Evolutionary conservation across 2,329 filamentous ascomycete species (phyloP), one percentile per base, ranked within the genome.

Genomic region (Didymellaceae sp.): DNA sequence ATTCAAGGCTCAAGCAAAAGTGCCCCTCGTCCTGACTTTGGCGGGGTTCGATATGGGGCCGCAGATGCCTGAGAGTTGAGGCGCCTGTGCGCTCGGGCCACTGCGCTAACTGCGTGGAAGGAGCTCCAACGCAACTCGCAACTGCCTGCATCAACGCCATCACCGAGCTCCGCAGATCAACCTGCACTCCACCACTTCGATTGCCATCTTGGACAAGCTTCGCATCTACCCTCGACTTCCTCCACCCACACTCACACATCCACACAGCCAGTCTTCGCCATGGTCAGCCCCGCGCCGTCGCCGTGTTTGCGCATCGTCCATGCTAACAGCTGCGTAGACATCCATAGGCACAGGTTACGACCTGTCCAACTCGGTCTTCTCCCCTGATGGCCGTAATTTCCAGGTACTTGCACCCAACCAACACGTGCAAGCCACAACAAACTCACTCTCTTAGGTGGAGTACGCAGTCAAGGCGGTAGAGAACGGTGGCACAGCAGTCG

Each of bases 291-390:
- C 54, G 31, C 51, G 18, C 33, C 34, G 33, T 38, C 38, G 28
- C 31, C 48, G 16, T 39, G 48, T 56, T 53, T 55, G 53, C 24
- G 28, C 25, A 46, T 31, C 31, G 26, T 16, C 25, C 34, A 22
- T 44, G 22, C 65, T 68, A 47, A 70, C 54, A 56, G 47, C 56
- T 57, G 18, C 40, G 26, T 46, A 99, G 94, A 99, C 94, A 72
- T 99, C 94, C 73, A 99, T 99, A 89, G 94, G 94, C 74, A 99
- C 94, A 70, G 94, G 94, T 73, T 99, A 99, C 81, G 94, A 99
- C 86, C 88, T 99, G 70, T 91, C 91, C 75, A 99, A 99, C 85
- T 97, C 94, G 72, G 95, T 97, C 81, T 99, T 97, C 83, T 97
- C 94, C 39, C 94, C 94, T 62, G 94, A 99, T 80, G 94, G 94